A percentile compares a stretch with the other conserved stretches of the same genome.
Evolutionary conservation across 1,139 yeast species (phyloP).

Genomic region (Lodderomyces orthopsilosis): DNA sequence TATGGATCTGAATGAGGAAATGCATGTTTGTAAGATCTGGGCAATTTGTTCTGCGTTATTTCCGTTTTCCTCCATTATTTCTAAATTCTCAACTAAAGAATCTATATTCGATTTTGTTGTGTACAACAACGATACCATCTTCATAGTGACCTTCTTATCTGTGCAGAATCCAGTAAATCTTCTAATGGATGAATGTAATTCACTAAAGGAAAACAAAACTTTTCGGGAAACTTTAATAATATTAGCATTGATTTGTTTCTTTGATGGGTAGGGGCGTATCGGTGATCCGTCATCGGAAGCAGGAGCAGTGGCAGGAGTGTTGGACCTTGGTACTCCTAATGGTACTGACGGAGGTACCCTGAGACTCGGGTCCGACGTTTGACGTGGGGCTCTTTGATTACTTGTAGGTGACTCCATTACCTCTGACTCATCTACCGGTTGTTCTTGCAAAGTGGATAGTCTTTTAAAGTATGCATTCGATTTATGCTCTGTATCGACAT

Average conservation of each 20-base stretch:
- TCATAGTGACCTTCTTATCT: conserved; percentile 59
- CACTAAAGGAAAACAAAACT: conserved; percentile 59
- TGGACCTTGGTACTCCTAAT: not conserved
- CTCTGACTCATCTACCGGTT: conserved; percentile 33
- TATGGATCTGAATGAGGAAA: conserved; percentile 50
- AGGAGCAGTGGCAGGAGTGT: conserved; percentile 1
- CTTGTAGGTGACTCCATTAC: conserved; percentile 4
- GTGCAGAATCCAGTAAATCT: conserved; percentile 65
- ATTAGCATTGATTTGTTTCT: conserved; percentile 20
- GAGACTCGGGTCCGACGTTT: conserved; percentile 6
- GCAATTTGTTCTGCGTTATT: conserved; percentile 29
- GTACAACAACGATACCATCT: conserved; percentile 54
- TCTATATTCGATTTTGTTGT: conserved; percentile 60
- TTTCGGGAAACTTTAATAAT: conserved; percentile 55
- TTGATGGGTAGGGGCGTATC: conserved; percentile 7
- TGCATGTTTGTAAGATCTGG: conserved; percentile 32
- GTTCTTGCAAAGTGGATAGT: conserved; percentile 66
- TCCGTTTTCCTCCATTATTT: conserved; percentile 50
- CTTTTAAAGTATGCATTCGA: conserved; percentile 71
- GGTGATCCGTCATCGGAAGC: conserved; percentile 10
- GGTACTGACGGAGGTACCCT: conserved; percentile 1
- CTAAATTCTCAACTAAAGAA: conserved; percentile 55
- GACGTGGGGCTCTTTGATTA: conserved; percentile 10
- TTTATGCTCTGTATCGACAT: conserved; percentile 44
- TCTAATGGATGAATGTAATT: conserved; percentile 66